Percentiles rank a stretch among this genome's conserved stretches.
Conservation (phyloP, 441 rosid genomes). For the Syzygium malaccense region DNA sequence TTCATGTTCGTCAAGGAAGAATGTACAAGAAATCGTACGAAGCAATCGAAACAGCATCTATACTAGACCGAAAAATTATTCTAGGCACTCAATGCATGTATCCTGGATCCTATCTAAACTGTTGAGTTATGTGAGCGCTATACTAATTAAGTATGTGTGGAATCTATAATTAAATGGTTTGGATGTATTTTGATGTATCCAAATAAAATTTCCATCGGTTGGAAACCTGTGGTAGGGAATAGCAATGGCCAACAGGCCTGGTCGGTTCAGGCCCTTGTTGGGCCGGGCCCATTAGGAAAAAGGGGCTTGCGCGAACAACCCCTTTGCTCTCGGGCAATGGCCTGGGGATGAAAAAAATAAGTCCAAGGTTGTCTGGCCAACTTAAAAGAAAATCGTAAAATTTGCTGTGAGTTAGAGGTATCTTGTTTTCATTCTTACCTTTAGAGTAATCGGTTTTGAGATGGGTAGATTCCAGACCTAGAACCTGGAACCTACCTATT, state of each 20-base stretch:
- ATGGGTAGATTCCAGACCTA: too few species aligned
- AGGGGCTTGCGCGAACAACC: neutral
- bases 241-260: neutral
- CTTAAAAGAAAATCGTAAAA: neutral
- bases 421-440: neutral
- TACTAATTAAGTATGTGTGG: neutral
- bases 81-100: neutral
- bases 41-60: neutral
- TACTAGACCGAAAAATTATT: neutral
- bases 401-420: neutral
- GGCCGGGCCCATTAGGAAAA: neutral
- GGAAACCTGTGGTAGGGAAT: neutral
- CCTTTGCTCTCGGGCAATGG: neutral
- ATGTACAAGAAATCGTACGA: neutral
- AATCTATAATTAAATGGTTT: neutral
- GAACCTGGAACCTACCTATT: too few species aligned
- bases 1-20: neutral
- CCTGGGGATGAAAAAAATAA: neutral
- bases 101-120: neutral
- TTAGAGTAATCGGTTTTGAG: too few species aligned
- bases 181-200: neutral
- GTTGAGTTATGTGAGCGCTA: neutral
- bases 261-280: neutral
- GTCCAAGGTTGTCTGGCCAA: fast-evolving
- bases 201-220: neutral